Evolutionary conservation across 805 yeast genomes (phyloP).

Genomic region (Teunomyces pallodes): DNA sequence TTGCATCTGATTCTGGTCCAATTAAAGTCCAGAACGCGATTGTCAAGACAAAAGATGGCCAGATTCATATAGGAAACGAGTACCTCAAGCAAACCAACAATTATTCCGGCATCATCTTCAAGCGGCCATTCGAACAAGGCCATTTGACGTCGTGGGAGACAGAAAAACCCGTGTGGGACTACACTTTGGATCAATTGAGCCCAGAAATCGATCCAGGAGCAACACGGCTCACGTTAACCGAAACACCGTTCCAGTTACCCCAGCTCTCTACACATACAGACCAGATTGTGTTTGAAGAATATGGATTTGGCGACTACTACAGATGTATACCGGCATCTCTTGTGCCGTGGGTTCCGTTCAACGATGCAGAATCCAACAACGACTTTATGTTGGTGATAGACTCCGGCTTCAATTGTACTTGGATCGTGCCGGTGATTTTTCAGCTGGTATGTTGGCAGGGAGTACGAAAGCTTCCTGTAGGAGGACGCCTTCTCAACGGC

Average conservation of each 20-base stretch:
- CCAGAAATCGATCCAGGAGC: conserved; percentile 43
- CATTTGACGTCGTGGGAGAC: conserved; percentile 89
- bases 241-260: conserved; percentile 79
- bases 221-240: conserved; percentile 67
- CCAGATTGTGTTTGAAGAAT: conserved; percentile 92
- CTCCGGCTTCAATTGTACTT: conserved; percentile 83
- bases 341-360: conserved; percentile 53
- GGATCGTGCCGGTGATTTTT: conserved; percentile 80
- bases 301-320: conserved; percentile 69
- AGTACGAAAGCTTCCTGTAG: conserved; percentile 75
- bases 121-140: conserved; percentile 86
- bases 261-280: conserved; percentile 81
- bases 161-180: conserved; percentile 89
- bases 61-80: conserved; percentile 67
- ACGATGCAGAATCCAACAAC: conserved; percentile 14
- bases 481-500: conserved; percentile 83
- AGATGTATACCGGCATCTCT: conserved; percentile 62
- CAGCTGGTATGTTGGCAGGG: conserved; percentile 78
- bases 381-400: conserved; percentile 84
- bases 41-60: conserved; percentile 71
- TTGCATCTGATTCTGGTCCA: conserved; percentile 14
- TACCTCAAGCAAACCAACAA: conserved; percentile 63
- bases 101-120: conserved; percentile 67
- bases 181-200: conserved; percentile 48
- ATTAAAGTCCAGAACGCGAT: conserved; percentile 61